Base-by-base conservation (phyloP, 2,329 filamentous ascomycete species). In the Lachnellula willkommii region DNA sequence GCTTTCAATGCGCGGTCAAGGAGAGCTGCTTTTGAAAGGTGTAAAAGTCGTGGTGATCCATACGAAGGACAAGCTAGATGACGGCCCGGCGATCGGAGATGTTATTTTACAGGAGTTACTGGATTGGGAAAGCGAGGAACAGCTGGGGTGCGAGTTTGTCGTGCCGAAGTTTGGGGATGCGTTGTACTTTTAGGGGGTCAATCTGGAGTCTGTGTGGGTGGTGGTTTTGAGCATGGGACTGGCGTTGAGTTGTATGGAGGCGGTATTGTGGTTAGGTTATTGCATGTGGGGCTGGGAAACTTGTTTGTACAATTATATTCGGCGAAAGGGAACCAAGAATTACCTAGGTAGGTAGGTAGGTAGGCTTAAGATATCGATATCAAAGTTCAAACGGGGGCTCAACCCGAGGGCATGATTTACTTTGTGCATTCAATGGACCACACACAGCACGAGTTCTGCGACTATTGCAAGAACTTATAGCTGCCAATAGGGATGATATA, bases 11-110 rank as follows among this genome's bases (percentile, higher is more conserved):
- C 17, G 50, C 15, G 20, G 5, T 6, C 43, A 9, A 14, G n/a
- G 17, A 4, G 36, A 61, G 7, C n/a, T 39, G 5, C 63, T 63
- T 6, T 76, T 99, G 4, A 75, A 78, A 52, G 91, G 90, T 0
- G 69, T 97, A 28, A 88, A 84, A 60, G 77, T 99, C 1, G 85
- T 96, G 50, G 83, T 97, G 54, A 97, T 97, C 39, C 94, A 99
- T 69, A 82, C 97, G 67, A 99, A 99, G 70, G 93, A 97, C 62
- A 87, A 81, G 22, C 74, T 96, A 54, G 76, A 79, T 8, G 91
- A 96, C 68, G 89, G 84, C 0, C 82, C 82, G 26, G 70, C 74
- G 48, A 83, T 80, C 2, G 80, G 77, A 37, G 83, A 89, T 3
- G 79, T 73, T 2, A 95, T 97, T 37, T 65, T 94, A 22, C 68